Evolutionary conservation across 2,329 filamentous ascomycete genomes (phyloP), one percentile per base, ranked within the genome.

Genomic region (Beauveria medogensis): DNA sequence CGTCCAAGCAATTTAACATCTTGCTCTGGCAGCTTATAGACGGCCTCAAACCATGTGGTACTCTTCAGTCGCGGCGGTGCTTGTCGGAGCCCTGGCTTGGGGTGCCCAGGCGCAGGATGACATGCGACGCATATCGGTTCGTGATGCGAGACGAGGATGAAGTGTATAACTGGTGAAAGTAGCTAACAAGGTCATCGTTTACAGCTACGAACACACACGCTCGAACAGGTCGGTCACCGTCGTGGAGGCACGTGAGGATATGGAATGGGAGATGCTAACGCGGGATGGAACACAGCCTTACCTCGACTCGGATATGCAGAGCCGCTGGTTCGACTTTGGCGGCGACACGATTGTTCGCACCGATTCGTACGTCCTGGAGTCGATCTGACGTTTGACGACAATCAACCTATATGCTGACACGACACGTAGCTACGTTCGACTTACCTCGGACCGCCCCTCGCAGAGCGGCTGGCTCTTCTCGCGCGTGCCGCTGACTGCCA

Each of bases 261-360:
- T 4, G n/a, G 18, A 8, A 41, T 2, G 20, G 70, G 65, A 57
- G 55, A 64, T 58, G 58, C 65, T 63, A 59, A 46, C 47, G 43
- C n/a, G 28, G 40, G 60, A 65, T 67, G 53, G 46, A 60, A 66
- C 58, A 65, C 71, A 97, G 89, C 94, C 94, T 64, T 99, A 97
- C 77, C 86, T 99, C 69, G 94, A 99, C 78, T 94, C 92, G 63
- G 94, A 97, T 75, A 92, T 97, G 88, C 90, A 95, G 78, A 96
- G 91, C 78, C 88, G 94, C 73, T 99, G 94, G 93, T 99, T 93
- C 77, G 94, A 99, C 78, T 99, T 95, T 83, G 94, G 94, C 72
- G 94, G 93, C 72, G 92, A 96, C 78, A 91, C 93, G 46, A 88
- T 99, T 69, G 83, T 97, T 69, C 80, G 85, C 68, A 86, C 85